Conservation (phyloP, 129 eudicot genomes). For the Calendula officinalis region DNA sequence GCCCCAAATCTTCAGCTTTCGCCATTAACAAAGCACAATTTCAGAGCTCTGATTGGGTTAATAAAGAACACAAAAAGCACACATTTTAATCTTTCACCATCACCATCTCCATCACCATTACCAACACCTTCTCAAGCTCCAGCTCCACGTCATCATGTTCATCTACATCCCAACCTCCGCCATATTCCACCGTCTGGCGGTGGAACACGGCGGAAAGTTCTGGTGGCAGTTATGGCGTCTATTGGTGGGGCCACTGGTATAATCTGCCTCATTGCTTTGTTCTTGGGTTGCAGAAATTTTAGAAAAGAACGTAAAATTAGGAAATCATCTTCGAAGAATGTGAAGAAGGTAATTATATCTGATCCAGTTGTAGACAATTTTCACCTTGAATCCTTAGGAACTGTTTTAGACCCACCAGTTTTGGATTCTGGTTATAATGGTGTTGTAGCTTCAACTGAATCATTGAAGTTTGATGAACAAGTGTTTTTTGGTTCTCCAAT, state of each 20-base stretch:
- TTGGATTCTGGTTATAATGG: constrained; percentile 19
- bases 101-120: constrained; percentile 57
- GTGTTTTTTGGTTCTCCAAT: constrained; percentile 36
- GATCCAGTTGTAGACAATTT: constrained; percentile 60
- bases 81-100: constrained; percentile 17
- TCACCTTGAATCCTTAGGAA: constrained; percentile 63
- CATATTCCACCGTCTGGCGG: constrained; percentile 30
- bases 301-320: constrained; percentile 14
- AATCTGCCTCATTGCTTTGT: constrained; percentile 42
- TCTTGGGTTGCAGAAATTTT: constrained; percentile 45
- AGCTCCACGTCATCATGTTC: constrained; percentile 41
- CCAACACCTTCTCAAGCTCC: constrained; percentile 46
- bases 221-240: constrained; percentile 55
- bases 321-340: constrained; percentile 28
- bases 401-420: constrained; percentile 60
- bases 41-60: constrained; percentile 53
- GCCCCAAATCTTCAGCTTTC: constrained; percentile 31
- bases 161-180: constrained; percentile 34
- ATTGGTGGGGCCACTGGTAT: constrained; percentile 44
- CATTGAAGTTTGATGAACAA: constrained; percentile 32
- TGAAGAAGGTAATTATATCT: constrained; percentile 58
- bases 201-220: constrained; percentile 22
- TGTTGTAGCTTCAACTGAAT: constrained; percentile 37
- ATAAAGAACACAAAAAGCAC: constrained; percentile 4
- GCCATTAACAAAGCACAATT: constrained; percentile 32